These are phyloP conservation scores for Jaminaea rosea DNA, from an alignment of 1,284 basidiomycete species.

Conservation along the genomic window DNA sequence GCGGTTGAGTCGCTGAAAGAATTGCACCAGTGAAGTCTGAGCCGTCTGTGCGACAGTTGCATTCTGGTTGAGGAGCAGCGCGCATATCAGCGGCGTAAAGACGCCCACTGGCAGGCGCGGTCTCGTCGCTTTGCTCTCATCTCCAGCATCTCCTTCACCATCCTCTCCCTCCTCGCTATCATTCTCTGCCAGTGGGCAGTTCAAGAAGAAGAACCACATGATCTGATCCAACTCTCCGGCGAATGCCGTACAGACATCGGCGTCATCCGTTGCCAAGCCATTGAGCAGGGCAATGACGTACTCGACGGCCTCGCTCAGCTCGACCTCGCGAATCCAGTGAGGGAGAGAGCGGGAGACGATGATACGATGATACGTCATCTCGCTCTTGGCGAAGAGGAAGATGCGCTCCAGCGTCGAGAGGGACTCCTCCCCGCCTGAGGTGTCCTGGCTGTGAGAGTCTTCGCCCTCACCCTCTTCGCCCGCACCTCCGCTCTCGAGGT, in stretches of 20 bases:
- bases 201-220: constrained; percentile 90
- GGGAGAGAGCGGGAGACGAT: constrained; percentile 56
- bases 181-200: constrained; percentile 47
- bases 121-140: constrained; percentile 24
- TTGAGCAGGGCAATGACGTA: constrained; percentile 86
- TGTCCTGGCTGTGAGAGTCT: too few relatives aligned
- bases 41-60: constrained; percentile 64
- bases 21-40: constrained; percentile 66
- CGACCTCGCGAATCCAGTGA: constrained; percentile 47
- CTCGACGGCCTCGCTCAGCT: constrained; percentile 79
- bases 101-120: constrained; percentile 66
- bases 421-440: too few relatives aligned
- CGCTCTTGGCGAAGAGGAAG: constrained; percentile 82
- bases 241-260: constrained; percentile 81
- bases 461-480: too few relatives aligned
- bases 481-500: too few relatives aligned
- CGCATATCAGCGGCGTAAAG: constrained; percentile 84
- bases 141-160: constrained; percentile 4
- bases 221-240: constrained; percentile 70
- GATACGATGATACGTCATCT: constrained; percentile 60
- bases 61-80: constrained; percentile 73
- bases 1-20: constrained; percentile 55
- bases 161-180: constrained; percentile 11
- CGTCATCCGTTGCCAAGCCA: constrained; percentile 80
- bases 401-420: constrained; percentile 78